Evolutionary conservation across 2,329 filamentous ascomycete genomes (phyloP).

Genomic region (Fusarium liriodendri): DNA sequence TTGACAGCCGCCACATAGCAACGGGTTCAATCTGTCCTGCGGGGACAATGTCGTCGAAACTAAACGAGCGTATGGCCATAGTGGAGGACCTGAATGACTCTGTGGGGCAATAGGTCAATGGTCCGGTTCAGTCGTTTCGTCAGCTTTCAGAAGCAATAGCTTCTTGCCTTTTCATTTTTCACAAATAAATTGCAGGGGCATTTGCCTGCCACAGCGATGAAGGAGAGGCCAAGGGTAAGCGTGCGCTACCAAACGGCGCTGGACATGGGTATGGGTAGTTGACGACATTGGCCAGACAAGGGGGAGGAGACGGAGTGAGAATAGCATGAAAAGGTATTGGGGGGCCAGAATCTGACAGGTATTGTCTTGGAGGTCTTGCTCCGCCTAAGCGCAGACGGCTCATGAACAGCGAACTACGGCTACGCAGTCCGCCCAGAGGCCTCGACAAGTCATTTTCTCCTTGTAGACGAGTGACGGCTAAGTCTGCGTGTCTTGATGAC

Average conservation of each 20-base stretch:
- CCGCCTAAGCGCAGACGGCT: constrained; percentile 35
- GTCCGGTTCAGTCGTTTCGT: background rate
- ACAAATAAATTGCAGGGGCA: constrained; percentile 5
- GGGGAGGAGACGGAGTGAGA: constrained; percentile 6
- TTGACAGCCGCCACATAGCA: constrained; percentile 19
- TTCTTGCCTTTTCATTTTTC: constrained; percentile 8
- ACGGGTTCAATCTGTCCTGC: constrained; percentile 15
- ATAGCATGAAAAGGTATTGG: background rate
- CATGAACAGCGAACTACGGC: constrained; percentile 32
- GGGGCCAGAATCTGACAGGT: constrained; percentile 36
- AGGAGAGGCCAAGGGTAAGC: constrained; percentile 6
- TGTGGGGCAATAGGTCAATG: constrained; percentile 15
- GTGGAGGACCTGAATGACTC: constrained; percentile 15
- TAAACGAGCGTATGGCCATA: constrained; percentile 25
- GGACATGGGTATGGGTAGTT: constrained; percentile 8
- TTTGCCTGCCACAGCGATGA: constrained; percentile 18
- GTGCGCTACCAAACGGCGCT: constrained; percentile 16
- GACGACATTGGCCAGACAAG: constrained; percentile 10
- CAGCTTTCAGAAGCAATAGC: background rate
- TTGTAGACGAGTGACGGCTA: constrained; percentile 24
- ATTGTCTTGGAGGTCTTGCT: constrained; percentile 31
- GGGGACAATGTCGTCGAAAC: constrained; percentile 14
- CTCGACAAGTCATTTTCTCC: constrained; percentile 35
- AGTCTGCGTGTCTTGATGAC: constrained; percentile 35
- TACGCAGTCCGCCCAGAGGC: constrained; percentile 13